phyloP scores from a whole-genome alignment of 176 grass and related monocot species.

The Puya raimondii region DNA sequence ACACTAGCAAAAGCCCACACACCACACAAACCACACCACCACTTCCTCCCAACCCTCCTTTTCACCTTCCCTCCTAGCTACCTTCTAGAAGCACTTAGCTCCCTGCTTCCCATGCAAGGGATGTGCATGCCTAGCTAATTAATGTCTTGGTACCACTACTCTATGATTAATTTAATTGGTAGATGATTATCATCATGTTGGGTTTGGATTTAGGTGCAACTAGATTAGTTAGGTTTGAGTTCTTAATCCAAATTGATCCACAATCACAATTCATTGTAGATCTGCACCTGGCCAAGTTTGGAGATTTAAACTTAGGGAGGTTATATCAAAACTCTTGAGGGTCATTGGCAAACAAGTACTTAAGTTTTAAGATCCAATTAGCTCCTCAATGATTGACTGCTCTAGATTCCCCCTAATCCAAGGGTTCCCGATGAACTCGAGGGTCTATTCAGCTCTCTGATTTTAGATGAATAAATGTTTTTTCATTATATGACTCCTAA shows the following conservation, averaged over 20 bases:
- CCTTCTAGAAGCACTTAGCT: not conserved
- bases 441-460: too few species aligned
- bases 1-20: not conserved
- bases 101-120: not conserved
- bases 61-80: not conserved
- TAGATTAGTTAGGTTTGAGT: not conserved
- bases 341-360: too few species aligned
- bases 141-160: too few species aligned
- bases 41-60: not conserved
- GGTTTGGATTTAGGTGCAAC: not conserved
- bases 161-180: not conserved
- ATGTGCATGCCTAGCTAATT: not conserved
- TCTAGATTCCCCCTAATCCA: too few species aligned
- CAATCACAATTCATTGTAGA: not conserved
- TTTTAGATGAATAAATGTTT: too few species aligned
- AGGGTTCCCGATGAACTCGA: too few species aligned
- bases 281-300: too few species aligned
- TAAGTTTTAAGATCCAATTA: too few species aligned
- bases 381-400: too few species aligned
- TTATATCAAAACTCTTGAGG: too few species aligned
- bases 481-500: too few species aligned
- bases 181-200: not conserved
- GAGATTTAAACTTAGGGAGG: too few species aligned
- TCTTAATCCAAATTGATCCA: not conserved
- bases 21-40: constrained; percentile 3